These are phyloP conservation scores for Acer campestre DNA, from an alignment of 345 rosid species.

Conservation along the genomic window DNA sequence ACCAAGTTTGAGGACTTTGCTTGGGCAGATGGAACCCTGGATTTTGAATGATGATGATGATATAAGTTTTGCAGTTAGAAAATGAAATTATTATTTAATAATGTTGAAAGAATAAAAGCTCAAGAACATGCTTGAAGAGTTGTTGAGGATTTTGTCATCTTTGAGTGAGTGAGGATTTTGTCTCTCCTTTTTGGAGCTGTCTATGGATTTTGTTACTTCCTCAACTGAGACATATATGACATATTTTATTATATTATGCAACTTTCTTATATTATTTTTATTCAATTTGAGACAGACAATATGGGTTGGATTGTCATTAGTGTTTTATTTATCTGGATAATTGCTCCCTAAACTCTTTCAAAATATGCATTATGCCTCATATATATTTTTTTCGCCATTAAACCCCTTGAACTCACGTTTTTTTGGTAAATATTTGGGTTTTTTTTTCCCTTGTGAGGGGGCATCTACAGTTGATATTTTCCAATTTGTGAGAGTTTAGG, in stretches of 20 bases:
- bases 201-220: constrained; percentile 20
- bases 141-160: constrained; percentile 15
- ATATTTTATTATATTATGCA: background rate
- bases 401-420: no score
- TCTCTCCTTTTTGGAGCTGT: background rate
- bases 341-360: no score
- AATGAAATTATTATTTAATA: background rate
- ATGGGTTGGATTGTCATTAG: background rate
- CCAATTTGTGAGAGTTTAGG: no score
- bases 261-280: background rate
- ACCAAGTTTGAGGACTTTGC: constrained; percentile 36
- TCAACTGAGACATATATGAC: background rate
- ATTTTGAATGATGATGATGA: constrained; percentile 6
- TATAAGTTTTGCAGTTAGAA: constrained; percentile 19
- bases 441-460: no score
- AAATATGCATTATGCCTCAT: no score
- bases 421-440: no score
- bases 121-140: background rate
- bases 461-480: no score
- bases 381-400: no score
- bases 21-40: constrained; percentile 41
- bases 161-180: constrained; percentile 5
- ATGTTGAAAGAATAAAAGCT: background rate
- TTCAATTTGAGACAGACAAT: no score
- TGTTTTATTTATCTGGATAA: no score